phyloP scores from a whole-genome alignment of 1,139 yeast species.

The Schizosaccharomyces versatilis region DNA sequence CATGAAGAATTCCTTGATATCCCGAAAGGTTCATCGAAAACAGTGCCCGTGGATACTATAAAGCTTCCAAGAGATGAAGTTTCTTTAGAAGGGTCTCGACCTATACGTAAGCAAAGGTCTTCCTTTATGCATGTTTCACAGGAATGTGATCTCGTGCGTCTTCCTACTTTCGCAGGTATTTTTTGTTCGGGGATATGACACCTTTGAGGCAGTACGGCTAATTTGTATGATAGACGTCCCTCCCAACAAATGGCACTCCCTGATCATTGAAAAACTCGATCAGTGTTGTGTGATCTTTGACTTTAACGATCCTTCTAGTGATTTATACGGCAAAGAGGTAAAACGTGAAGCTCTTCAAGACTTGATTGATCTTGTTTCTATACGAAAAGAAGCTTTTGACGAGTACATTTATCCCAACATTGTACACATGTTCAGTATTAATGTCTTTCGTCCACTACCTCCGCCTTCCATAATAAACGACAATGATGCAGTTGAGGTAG shows the following conservation, averaged over 20 bases:
- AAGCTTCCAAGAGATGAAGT: not conserved
- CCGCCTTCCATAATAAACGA: constrained; percentile 43
- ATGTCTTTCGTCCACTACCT: constrained; percentile 85
- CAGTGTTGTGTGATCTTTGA: constrained; percentile 91
- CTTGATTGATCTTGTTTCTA: constrained; percentile 65
- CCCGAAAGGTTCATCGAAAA: not conserved
- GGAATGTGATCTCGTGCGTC: not conserved
- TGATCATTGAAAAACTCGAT: constrained; percentile 38
- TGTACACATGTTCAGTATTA: constrained; percentile 60
- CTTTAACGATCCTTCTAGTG: constrained; percentile 79
- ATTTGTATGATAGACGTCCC: not conserved
- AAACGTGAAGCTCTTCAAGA: constrained; percentile 74
- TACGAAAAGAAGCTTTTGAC: constrained; percentile 61
- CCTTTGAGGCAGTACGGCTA: not conserved
- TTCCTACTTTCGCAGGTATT: constrained; percentile 1
- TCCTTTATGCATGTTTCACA: not conserved
- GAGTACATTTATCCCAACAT: constrained; percentile 81
- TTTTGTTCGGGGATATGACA: not conserved
- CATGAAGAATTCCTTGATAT: not conserved
- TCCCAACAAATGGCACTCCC: not conserved
- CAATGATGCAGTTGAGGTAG: constrained; percentile 88
- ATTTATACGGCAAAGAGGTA: constrained; percentile 77
- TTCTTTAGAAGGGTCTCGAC: not conserved
- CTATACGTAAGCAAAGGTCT: not conserved
- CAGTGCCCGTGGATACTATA: not conserved